These are phyloP conservation scores for Boletus sensibilis DNA, from an alignment of 768 basidiomycete species.

Conservation along the genomic window DNA sequence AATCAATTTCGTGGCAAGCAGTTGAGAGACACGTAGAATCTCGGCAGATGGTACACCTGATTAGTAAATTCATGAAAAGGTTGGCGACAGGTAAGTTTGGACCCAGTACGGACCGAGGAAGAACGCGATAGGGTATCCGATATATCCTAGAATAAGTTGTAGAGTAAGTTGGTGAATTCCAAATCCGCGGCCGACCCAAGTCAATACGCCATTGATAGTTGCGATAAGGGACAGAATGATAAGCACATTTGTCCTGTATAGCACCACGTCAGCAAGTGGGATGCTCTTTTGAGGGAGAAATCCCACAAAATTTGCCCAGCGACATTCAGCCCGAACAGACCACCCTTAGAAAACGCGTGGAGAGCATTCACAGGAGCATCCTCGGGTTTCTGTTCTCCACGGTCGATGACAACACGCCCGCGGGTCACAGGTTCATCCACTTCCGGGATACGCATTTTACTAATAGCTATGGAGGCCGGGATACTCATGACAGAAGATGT, in stretches of 20 bases:
- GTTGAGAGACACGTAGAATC: conserved; percentile 74
- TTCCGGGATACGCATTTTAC: conserved; percentile 85
- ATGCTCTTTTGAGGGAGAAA: background rate
- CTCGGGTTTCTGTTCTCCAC: conserved; percentile 59
- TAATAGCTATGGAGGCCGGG: conserved; percentile 90
- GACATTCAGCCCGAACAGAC: conserved; percentile 79
- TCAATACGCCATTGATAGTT: conserved; percentile 78
- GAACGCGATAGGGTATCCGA: conserved; percentile 87
- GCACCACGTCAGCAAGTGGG: conserved; percentile 7
- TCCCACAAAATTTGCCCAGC: conserved; percentile 83
- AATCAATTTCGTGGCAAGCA: conserved; percentile 84
- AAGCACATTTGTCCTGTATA: conserved; percentile 69
- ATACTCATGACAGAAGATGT: conserved; percentile 95
- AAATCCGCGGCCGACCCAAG: conserved; percentile 86
- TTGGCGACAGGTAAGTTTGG: background rate
- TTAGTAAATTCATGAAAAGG: background rate
- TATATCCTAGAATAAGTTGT: conserved; percentile 80
- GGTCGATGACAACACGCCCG: conserved; percentile 76
- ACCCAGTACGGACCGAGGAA: conserved; percentile 46
- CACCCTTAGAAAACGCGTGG: conserved; percentile 87
- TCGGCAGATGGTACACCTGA: conserved; percentile 73
- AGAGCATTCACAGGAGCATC: conserved; percentile 70
- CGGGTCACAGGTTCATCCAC: conserved; percentile 83
- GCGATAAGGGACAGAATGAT: conserved; percentile 83
- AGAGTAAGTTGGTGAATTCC: conserved; percentile 81